These are phyloP conservation scores for Malassezia vespertilionis DNA, from an alignment of 1,284 basidiomycete species.

Conservation along the genomic window DNA sequence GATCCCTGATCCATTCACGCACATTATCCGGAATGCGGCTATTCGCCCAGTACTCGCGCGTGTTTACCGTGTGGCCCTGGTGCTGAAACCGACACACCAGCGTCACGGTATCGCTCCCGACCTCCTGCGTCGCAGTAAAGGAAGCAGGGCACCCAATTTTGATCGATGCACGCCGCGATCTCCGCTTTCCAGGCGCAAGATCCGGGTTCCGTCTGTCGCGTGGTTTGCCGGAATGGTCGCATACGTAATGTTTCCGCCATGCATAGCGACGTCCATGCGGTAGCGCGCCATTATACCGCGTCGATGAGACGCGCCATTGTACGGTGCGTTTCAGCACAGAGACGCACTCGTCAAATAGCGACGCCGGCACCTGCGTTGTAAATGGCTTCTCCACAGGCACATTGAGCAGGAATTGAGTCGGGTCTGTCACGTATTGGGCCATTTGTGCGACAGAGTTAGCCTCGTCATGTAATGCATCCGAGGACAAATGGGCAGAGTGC, in stretches of 20 bases:
- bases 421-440: conserved; percentile 15
- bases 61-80: conserved; percentile 19
- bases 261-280: conserved; percentile 16
- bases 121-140: conserved; percentile 18
- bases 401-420: conserved; percentile 14
- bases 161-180: conserved; percentile 15
- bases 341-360: conserved; percentile 18
- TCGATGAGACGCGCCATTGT: conserved; percentile 19
- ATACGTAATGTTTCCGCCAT: conserved; percentile 19
- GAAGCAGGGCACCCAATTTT: conserved; percentile 19
- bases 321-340: conserved; percentile 15
- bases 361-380: conserved; percentile 17
- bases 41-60: conserved; percentile 18
- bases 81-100: conserved; percentile 20
- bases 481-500: conserved; percentile 1
- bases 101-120: conserved; percentile 16
- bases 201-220: conserved; percentile 16
- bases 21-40: conserved; percentile 18
- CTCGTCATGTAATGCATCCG: conserved; percentile 7
- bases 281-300: conserved; percentile 18
- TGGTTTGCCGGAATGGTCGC: conserved; percentile 18
- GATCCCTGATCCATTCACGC: conserved; percentile 18
- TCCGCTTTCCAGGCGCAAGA: conserved; percentile 15
- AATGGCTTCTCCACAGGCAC: conserved; percentile 17
- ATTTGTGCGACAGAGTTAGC: conserved; percentile 13